Evolutionary conservation across 176 grass and related monocot genomes (phyloP).

Genomic region (Aegilops umbellulata): DNA sequence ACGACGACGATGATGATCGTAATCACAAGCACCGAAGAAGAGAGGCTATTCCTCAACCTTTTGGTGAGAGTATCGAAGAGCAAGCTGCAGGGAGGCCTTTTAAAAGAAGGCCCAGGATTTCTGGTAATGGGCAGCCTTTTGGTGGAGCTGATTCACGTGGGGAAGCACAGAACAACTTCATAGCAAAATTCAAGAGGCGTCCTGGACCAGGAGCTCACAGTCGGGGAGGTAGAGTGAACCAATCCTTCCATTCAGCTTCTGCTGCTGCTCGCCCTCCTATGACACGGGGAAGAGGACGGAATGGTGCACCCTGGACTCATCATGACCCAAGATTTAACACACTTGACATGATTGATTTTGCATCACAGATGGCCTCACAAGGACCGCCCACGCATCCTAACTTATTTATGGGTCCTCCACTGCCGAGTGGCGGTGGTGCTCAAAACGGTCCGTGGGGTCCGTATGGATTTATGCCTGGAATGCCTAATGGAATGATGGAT

Average conservation of each 20-base stretch:
- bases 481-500: conserved; percentile 82
- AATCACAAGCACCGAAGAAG: conserved; percentile 91
- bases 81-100: conserved; percentile 37
- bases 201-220: conserved; percentile 30
- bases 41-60: conserved; percentile 57
- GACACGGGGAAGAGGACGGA: conserved; percentile 81
- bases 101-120: conserved; percentile 53
- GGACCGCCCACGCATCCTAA: conserved; percentile 63
- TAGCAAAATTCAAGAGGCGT: conserved; percentile 63
- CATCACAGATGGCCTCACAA: conserved; percentile 69
- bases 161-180: conserved; percentile 47
- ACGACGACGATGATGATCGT: conserved; percentile 88
- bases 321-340: conserved; percentile 73
- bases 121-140: conserved; percentile 42
- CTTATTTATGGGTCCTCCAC: conserved; percentile 53
- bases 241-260: conserved; percentile 44
- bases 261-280: conserved; percentile 32
- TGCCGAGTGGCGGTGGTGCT: conserved; percentile 40
- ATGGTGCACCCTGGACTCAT: conserved; percentile 52
- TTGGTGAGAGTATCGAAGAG: conserved; percentile 56
- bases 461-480: conserved; percentile 89
- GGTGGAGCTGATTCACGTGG: conserved; percentile 39
- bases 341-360: conserved; percentile 77
- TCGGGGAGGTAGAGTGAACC: conserved; percentile 49
- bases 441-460: conserved; percentile 77